Conservation (phyloP, 139 green algal genomes). For the Gonium pectorale region DNA sequence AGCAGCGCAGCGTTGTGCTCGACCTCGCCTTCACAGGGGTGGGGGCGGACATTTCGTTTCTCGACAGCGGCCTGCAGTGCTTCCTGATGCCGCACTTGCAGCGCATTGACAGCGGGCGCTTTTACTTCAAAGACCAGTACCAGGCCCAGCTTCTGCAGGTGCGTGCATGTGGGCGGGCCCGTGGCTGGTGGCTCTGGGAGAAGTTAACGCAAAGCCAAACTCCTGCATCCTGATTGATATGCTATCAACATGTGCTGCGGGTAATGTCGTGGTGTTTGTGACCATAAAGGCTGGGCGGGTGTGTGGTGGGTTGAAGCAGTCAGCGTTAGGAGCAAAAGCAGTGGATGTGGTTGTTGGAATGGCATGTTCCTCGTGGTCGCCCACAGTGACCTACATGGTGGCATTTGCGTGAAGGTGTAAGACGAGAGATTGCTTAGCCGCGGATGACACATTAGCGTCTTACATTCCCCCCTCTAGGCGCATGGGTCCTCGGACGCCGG, state of each 20-base stretch:
- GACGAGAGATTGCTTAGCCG: no score
- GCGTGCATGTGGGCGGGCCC: neutral
- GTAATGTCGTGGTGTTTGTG: neutral
- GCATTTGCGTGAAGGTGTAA: no score
- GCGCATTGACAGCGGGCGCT: neutral
- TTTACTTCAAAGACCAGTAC: neutral
- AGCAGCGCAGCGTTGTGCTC: neutral
- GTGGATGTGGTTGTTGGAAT: no score
- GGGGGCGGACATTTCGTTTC: neutral
- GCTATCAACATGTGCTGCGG: neutral
- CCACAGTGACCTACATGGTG: no score
- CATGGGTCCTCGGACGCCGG: no score
- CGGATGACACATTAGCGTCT: no score
- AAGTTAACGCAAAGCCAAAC: no score
- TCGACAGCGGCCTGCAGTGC: neutral
- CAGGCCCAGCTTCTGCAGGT: neutral
- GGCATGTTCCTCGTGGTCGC: no score
- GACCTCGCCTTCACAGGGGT: neutral
- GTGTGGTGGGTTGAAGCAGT: neutral
- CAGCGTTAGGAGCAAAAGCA: neutral
- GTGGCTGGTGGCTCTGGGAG: no score
- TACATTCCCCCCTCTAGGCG: no score
- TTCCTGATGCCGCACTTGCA: neutral
- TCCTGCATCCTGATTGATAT: neutral
- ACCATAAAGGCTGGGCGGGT: neutral